phyloP scores from a whole-genome alignment of 2,329 filamentous ascomycete genomes.

The Aspergillus tamarii region DNA sequence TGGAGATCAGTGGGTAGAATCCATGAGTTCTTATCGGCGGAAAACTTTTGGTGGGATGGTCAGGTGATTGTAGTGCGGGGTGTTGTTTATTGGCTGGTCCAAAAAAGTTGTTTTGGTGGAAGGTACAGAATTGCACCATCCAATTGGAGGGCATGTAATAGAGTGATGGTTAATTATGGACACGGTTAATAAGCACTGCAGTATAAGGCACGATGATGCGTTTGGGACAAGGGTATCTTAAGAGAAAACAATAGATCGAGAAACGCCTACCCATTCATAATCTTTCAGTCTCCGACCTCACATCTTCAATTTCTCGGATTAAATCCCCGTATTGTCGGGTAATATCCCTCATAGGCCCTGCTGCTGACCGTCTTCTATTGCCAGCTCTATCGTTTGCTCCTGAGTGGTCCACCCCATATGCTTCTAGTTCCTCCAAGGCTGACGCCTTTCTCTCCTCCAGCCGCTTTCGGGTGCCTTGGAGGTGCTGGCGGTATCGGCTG shows the following conservation, averaged over 20 bases:
- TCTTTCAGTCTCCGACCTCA: constrained; percentile 31
- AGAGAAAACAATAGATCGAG: background rate
- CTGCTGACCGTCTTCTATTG: constrained; percentile 12
- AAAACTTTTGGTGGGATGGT: constrained; percentile 31
- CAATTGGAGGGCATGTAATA: background rate
- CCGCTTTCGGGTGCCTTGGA: constrained; percentile 30
- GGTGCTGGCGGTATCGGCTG: constrained; percentile 36
- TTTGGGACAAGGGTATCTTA: background rate
- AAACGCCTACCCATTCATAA: constrained; percentile 15
- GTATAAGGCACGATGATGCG: background rate
- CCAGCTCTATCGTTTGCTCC: constrained; percentile 4
- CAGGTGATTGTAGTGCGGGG: constrained; percentile 31
- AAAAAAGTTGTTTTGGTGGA: background rate
- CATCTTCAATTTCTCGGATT: constrained; percentile 40
- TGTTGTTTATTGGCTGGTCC: constrained; percentile 9
- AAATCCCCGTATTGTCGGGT: constrained; percentile 43
- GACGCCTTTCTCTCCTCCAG: constrained; percentile 35
- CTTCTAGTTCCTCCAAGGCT: constrained; percentile 36
- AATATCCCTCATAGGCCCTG: constrained; percentile 39
- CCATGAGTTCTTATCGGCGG: constrained; percentile 14
- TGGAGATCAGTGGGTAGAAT: background rate
- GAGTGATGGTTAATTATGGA: background rate
- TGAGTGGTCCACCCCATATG: constrained; percentile 38
- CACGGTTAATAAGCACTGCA: background rate
- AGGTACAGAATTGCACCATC: background rate